Base-by-base conservation (phyloP, 139 green algal genomes). In the Yamagishiella unicocca region DNA sequence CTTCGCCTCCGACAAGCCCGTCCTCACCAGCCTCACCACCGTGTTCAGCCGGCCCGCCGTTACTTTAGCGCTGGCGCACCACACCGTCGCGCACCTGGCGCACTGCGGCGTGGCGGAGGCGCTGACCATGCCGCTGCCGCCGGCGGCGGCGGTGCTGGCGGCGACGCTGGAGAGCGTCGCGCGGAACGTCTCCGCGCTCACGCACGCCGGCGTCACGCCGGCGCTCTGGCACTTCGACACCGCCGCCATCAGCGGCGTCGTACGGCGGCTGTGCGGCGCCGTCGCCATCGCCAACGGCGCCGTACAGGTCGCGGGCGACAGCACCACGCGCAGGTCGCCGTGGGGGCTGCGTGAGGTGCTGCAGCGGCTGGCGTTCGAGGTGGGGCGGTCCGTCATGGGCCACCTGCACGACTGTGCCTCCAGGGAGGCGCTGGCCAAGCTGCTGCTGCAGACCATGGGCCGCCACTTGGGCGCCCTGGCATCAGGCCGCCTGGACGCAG, bases 361-460 rank as follows among this genome's bases (percentile, higher is more conserved):
- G 80, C 80, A 86, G 61, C 80, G 80, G 4, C 64, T 86, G 64
- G 62, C 80, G 42, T 86, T 90, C 29, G 84, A 92, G 58, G 64
- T 88, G 35, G 89, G 89, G 4, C 78, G 83, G 1, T 42, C 80
- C 21, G 75, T 88, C 31, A 71, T 66, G 42, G 79, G 79, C 9
- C 66, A 81, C 31, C n/a, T 89, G 33, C 50, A 31, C 0, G 55
- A 73, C 2, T 27, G 74, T 19, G 67, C 24, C 2, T 43, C 54
- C 19, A 55, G 46, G 31, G 84, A 83, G 55, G 71, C 84, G 10
- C 79, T 92, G 2, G 61, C 54, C 33, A 83, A 88, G 42, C 58
- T 92, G 45, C 75, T 89, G 71, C 58, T 92, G 38, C 76, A 89
- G 19, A 73, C 73, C 53, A 89, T 88, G 70, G 88, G 83, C 0